Percentiles rank a stretch among this genome's conserved stretches.
phyloP scores from a whole-genome alignment of 2,329 filamentous ascomycete genomes.

The Penicillium glabrum region DNA sequence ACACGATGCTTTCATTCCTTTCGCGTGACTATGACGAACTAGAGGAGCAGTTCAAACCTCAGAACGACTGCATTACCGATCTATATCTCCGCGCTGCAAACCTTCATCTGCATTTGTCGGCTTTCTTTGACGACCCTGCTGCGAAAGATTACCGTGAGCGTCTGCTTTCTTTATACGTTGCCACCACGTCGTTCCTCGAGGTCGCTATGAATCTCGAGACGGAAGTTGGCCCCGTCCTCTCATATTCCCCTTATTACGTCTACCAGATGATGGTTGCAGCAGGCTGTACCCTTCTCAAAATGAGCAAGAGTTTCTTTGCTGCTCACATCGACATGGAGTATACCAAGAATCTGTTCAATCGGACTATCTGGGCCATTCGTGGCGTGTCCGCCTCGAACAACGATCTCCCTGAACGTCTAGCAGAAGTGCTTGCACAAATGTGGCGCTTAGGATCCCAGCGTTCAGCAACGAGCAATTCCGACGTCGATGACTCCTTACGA shows the following conservation, averaged over 20 bases:
- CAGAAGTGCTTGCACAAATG: constrained; percentile 65
- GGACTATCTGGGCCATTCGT: constrained; percentile 59
- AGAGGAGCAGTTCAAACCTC: constrained; percentile 50
- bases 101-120: constrained; percentile 50
- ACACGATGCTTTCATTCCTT: constrained; percentile 46
- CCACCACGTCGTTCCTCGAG: constrained; percentile 49
- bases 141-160: constrained; percentile 48
- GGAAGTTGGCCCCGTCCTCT: constrained; percentile 48
- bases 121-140: constrained; percentile 51
- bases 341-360: constrained; percentile 57
- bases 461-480: constrained; percentile 25
- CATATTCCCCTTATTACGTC: constrained; percentile 61
- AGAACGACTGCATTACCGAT: constrained; percentile 47
- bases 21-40: constrained; percentile 50
- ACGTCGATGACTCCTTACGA: constrained; percentile 51
- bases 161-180: constrained; percentile 46
- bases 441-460: constrained; percentile 54
- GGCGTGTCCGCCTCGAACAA: constrained; percentile 62
- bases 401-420: constrained; percentile 63
- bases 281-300: constrained; percentile 63
- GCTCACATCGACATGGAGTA: constrained; percentile 56
- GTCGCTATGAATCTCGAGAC: constrained; percentile 46
- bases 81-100: constrained; percentile 49
- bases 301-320: constrained; percentile 66
- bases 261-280: constrained; percentile 67